A percentile compares a stretch with the other conserved stretches of the same genome.
Conservation (phyloP, 768 basidiomycete species). For the Lentinula edodes region DNA sequence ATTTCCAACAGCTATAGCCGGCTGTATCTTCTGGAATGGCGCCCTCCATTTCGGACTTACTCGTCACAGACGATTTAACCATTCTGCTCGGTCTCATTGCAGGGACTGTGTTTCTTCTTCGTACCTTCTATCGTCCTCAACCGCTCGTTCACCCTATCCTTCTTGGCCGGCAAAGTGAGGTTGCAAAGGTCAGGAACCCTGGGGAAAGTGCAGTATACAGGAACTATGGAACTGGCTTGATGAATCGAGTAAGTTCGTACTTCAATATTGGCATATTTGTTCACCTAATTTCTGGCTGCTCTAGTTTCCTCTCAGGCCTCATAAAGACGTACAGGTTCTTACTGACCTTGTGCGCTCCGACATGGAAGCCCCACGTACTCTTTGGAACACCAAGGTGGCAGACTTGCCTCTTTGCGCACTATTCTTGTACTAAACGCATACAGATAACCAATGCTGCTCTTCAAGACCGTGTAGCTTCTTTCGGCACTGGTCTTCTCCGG, state of each 20-base stretch:
- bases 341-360: constrained; percentile 65
- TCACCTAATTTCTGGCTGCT: constrained; percentile 3
- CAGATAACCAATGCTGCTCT: constrained; percentile 74
- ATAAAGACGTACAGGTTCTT: constrained; percentile 64
- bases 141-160: constrained; percentile 92
- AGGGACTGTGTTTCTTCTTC: constrained; percentile 70
- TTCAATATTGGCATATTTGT: constrained; percentile 10
- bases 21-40: constrained; percentile 14
- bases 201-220: constrained; percentile 85
- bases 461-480: constrained; percentile 61
- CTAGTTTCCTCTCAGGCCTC: constrained; percentile 70
- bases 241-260: constrained; percentile 60
- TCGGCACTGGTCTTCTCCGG: constrained; percentile 68
- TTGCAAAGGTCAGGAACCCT: constrained; percentile 72
- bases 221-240: constrained; percentile 81
- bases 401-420: neutral
- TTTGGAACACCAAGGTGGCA: constrained; percentile 73
- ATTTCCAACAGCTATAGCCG: too few relatives aligned
- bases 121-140: constrained; percentile 75
- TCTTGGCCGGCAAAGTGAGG: constrained; percentile 88
- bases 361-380: constrained; percentile 58
- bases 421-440: constrained; percentile 1
- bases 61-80: constrained; percentile 76
- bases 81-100: constrained; percentile 71
- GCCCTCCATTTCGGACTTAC: constrained; percentile 46